Percentiles rank a stretch among this genome's conserved stretches.
These are phyloP conservation scores for Penicillium italicum DNA, from an alignment of 2,329 filamentous ascomycete species.

Conservation along the genomic window DNA sequence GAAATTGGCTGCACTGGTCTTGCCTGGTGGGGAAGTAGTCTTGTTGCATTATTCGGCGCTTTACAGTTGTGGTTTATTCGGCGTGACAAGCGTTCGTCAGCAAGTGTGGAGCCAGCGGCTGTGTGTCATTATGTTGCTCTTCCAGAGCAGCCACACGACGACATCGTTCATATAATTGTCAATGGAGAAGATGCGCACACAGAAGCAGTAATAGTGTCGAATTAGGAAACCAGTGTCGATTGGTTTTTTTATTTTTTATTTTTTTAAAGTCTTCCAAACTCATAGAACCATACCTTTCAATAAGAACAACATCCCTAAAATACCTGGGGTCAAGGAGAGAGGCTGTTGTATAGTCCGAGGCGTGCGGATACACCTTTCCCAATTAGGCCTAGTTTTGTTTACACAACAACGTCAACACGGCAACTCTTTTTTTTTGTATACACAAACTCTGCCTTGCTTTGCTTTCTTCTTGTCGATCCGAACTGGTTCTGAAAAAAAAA, in stretches of 20 bases:
- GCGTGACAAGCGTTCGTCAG: conserved; percentile 45
- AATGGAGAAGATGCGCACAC: conserved; percentile 13
- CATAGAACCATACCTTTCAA: neutral
- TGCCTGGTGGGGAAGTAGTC: conserved; percentile 59
- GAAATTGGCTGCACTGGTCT: conserved; percentile 57
- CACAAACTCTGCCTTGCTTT: conserved; percentile 6
- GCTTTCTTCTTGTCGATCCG: neutral
- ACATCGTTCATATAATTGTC: conserved; percentile 31
- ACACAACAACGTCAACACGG: conserved; percentile 18
- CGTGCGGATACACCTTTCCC: conserved; percentile 2
- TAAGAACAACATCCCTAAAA: too few species aligned
- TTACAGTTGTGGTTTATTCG: conserved; percentile 56
- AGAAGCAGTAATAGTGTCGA: neutral
- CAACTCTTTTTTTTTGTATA: conserved; percentile 6
- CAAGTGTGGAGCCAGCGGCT: conserved; percentile 37
- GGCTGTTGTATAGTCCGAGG: neutral
- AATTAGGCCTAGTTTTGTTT: conserved; percentile 20
- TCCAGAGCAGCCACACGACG: conserved; percentile 18
- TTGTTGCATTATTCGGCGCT: conserved; percentile 55
- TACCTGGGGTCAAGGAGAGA: neutral
- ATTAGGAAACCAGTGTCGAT: neutral
- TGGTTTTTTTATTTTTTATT: neutral
- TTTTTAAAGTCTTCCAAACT: neutral
- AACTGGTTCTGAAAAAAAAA: neutral
- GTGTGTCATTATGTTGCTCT: conserved; percentile 25